These are phyloP conservation scores for Phytomonas francai DNA, from an alignment of 208 protist species.

Conservation along the genomic window DNA sequence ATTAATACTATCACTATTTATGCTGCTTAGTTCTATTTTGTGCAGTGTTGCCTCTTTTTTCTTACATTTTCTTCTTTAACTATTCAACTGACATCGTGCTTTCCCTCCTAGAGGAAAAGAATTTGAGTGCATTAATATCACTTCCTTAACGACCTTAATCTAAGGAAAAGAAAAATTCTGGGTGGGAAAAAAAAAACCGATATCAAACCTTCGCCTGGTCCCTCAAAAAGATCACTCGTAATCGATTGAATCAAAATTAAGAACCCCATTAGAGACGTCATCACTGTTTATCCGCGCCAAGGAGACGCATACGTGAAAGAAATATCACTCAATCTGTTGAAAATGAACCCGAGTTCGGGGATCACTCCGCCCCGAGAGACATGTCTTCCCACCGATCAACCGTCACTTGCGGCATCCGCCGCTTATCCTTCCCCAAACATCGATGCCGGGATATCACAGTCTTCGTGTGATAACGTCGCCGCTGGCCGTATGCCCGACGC, in stretches of 20 bases:
- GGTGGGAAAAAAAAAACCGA: not conserved
- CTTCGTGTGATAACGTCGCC: not conserved
- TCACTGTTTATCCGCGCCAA: not conserved
- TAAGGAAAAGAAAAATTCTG: not conserved
- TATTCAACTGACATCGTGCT: not conserved
- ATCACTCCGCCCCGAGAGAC: not conserved
- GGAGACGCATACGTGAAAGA: not conserved
- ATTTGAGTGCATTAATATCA: not conserved
- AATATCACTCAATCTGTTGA: not conserved
- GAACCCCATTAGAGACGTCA: not conserved
- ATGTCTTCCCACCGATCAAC: not conserved
- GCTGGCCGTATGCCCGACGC: not conserved
- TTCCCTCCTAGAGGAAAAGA: not conserved
- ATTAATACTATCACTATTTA: slow-evolving; percentile 10
- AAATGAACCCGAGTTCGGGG: not conserved
- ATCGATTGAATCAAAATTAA: not conserved
- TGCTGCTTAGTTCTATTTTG: slow-evolving; percentile 2
- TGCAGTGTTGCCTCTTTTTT: slow-evolving; percentile 5
- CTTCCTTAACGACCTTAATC: not conserved
- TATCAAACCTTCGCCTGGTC: not conserved
- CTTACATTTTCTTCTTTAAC: slow-evolving; percentile 12
- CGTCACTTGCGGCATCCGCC: not conserved
- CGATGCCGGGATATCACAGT: not conserved
- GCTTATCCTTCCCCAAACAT: not conserved
- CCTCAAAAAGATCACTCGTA: not conserved